Evolutionary conservation across 2,329 filamentous ascomycete species (phyloP).

Genomic region (Colletotrichum magnum): DNA sequence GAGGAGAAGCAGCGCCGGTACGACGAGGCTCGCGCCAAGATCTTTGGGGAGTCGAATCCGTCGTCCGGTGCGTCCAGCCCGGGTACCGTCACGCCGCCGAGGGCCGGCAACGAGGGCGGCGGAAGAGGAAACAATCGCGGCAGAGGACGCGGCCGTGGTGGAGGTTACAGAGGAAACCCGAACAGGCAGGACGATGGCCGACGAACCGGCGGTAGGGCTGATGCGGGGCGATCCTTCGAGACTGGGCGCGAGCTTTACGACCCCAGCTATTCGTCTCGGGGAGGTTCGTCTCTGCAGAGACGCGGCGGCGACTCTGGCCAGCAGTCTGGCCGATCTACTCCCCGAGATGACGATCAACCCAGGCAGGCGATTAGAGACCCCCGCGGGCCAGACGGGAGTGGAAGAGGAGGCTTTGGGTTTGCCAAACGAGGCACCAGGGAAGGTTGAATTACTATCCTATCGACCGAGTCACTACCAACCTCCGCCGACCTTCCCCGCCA

Average conservation of each 20-base stretch:
- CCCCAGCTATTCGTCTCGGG: conserved; percentile 77
- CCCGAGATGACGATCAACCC: conserved; percentile 74
- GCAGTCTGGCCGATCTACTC: conserved; percentile 58
- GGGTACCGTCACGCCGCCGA: conserved; percentile 73
- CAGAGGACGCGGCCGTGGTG: conserved; percentile 60
- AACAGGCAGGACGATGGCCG: conserved; percentile 49
- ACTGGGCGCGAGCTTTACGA: conserved; percentile 79
- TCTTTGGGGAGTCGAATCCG: conserved; percentile 78
- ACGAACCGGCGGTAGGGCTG: conserved; percentile 41
- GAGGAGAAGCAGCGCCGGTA: conserved; percentile 94
- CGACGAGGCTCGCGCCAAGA: conserved; percentile 87
- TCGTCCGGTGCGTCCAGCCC: conserved; percentile 74
- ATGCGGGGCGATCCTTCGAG: conserved; percentile 44
- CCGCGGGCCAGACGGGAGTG: conserved; percentile 82
- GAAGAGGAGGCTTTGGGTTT: conserved; percentile 85
- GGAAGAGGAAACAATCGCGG: conserved; percentile 60
- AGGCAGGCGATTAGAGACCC: conserved; percentile 81
- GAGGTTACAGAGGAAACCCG: conserved; percentile 55
- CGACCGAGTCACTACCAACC: conserved; percentile 78
- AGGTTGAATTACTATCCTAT: conserved; percentile 52
- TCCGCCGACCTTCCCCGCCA: conserved; percentile 92
- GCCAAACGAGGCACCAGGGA: conserved; percentile 72
- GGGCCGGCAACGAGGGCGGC: conserved; percentile 50
- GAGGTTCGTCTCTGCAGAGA: conserved; percentile 65
- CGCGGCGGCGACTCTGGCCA: conserved; percentile 56